Evolutionary conservation across 2,329 filamentous ascomycete species (phyloP).

Genomic region (Apiospora arundinis): DNA sequence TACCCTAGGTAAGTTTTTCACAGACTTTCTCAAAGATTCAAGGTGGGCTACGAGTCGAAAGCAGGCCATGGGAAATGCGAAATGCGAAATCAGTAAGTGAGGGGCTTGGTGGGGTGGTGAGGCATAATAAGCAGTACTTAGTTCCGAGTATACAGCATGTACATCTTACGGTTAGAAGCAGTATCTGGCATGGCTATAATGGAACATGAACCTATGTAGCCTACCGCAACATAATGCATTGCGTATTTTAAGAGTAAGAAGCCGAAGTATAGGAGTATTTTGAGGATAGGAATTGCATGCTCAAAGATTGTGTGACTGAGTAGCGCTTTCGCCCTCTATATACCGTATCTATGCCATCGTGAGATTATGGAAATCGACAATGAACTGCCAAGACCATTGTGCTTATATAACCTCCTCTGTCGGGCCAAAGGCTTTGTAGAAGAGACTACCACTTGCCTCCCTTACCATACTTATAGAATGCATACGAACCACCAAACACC

Average conservation of each 20-base stretch:
- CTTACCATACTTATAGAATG: background rate
- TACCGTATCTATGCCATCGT: background rate
- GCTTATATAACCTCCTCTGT: background rate
- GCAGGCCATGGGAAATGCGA: background rate
- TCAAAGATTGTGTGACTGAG: background rate
- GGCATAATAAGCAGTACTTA: background rate
- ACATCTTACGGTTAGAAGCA: background rate
- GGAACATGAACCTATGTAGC: background rate
- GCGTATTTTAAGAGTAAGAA: background rate
- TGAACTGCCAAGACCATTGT: background rate
- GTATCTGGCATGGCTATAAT: background rate
- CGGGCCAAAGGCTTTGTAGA: background rate
- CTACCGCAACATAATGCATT: background rate
- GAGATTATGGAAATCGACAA: background rate
- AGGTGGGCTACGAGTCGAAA: background rate
- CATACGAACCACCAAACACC: background rate
- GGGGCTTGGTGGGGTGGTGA: background rate
- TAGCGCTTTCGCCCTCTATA: conserved; percentile 3
- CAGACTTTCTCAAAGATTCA: background rate
- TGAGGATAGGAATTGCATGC: background rate
- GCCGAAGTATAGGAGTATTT: background rate
- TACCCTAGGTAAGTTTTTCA: no score
- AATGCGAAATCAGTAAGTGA: background rate
- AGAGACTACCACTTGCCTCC: background rate
- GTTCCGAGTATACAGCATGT: background rate